These are phyloP conservation scores for Lactarius hatsudake DNA, from an alignment of 768 basidiomycete genomes.

Conservation along the genomic window DNA sequence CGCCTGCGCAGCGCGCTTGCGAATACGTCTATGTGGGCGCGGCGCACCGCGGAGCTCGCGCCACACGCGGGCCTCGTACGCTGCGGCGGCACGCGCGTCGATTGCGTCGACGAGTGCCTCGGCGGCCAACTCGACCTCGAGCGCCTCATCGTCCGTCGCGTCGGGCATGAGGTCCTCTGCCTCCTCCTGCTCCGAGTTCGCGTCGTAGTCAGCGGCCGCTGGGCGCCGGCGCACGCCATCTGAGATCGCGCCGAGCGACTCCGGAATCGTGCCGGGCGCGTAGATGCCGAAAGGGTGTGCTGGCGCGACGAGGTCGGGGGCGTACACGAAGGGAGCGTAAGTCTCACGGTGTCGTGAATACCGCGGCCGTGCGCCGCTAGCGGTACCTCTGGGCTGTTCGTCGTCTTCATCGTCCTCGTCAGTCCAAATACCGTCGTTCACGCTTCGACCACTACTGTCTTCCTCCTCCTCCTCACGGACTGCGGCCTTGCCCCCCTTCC, in stretches of 20 bases:
- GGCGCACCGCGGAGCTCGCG: background rate
- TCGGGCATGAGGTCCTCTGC: slow-evolving; percentile 31
- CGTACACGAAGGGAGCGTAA: slow-evolving; percentile 38
- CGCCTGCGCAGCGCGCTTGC: background rate
- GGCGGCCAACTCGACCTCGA: slow-evolving; percentile 41
- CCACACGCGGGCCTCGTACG: slow-evolving; percentile 47
- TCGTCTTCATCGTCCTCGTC: slow-evolving; percentile 22
- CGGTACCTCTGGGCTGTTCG: background rate
- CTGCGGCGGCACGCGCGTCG: slow-evolving; percentile 36
- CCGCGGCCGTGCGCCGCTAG: background rate
- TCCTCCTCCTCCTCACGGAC: slow-evolving; percentile 17
- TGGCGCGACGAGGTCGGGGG: slow-evolving; percentile 30
- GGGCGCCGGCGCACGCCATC: slow-evolving; percentile 15
- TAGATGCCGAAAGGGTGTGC: slow-evolving; percentile 31
- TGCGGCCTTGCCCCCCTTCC: slow-evolving; percentile 19
- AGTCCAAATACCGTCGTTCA: slow-evolving; percentile 13
- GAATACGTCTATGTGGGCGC: background rate
- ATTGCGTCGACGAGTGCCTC: slow-evolving; percentile 42
- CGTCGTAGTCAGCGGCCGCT: slow-evolving; percentile 15
- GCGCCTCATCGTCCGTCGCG: slow-evolving; percentile 38
- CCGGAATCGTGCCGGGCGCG: slow-evolving; percentile 18
- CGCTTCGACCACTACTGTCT: background rate
- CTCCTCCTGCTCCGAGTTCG: background rate
- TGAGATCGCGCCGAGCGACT: background rate
- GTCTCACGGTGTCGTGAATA: slow-evolving; percentile 34